These are phyloP conservation scores for Nigrograna mackinnonii DNA, from an alignment of 2,329 filamentous ascomycete species.

Conservation along the genomic window DNA sequence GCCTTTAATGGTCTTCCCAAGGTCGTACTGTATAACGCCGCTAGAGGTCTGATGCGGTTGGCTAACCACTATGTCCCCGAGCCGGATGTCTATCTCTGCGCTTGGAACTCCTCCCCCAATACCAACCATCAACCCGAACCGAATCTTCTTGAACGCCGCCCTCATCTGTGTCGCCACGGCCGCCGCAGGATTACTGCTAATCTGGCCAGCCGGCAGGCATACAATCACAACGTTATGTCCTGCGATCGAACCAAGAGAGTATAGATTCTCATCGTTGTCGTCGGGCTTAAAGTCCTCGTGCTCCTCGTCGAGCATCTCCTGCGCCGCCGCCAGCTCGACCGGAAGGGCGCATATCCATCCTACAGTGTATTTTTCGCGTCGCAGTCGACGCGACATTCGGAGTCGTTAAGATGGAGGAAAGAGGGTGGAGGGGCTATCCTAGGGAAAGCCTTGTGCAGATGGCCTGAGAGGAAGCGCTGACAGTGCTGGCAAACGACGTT, in stretches of 20 bases:
- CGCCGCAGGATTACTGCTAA: constrained; percentile 1
- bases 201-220: background rate
- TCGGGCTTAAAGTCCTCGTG: constrained; percentile 9
- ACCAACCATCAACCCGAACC: background rate
- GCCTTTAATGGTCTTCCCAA: no score
- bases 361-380: constrained; percentile 33
- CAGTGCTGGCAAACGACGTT: no score
- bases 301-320: constrained; percentile 30
- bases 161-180: background rate
- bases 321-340: constrained; percentile 31
- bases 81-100: background rate
- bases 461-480: no score
- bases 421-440: no score
- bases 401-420: no score
- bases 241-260: background rate
- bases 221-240: constrained; percentile 1
- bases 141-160: constrained; percentile 1
- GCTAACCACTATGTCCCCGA: constrained; percentile 1
- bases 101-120: constrained; percentile 1
- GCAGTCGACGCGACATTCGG: no score
- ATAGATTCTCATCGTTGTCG: constrained; percentile 1
- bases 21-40: no score
- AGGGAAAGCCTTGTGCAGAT: no score
- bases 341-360: constrained; percentile 39
- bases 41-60: no score